These are phyloP conservation scores for Cercospora nicotianae DNA, from an alignment of 2,329 filamentous ascomycete genomes.

Conservation along the genomic window DNA sequence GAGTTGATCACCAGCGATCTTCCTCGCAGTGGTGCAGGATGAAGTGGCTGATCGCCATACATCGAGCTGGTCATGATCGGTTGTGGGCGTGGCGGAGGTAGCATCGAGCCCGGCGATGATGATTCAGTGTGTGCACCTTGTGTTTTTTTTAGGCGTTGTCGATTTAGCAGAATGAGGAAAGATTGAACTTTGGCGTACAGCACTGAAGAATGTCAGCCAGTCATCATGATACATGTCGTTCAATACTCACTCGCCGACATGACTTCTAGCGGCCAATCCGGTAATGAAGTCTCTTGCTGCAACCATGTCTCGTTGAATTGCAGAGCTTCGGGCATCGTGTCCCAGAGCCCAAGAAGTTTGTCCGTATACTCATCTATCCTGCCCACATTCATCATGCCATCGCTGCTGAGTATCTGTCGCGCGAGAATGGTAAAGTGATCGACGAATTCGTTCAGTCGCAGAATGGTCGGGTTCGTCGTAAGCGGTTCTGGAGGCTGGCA, in stretches of 20 bases:
- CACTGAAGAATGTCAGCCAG: slow-evolving; percentile 32
- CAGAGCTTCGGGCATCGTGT: slow-evolving; percentile 50
- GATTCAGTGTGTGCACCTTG: slow-evolving; percentile 25
- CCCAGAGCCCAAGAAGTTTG: slow-evolving; percentile 44
- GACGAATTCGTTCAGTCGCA: slow-evolving; percentile 49
- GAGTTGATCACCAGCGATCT: slow-evolving; percentile 46
- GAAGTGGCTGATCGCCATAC: slow-evolving; percentile 28
- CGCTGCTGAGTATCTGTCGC: slow-evolving; percentile 49
- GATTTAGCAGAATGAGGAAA: slow-evolving; percentile 52
- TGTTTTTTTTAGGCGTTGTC: slow-evolving; percentile 44
- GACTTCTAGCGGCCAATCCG: slow-evolving; percentile 50
- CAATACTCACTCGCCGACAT: slow-evolving; percentile 46
- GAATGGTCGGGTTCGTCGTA: slow-evolving; percentile 46
- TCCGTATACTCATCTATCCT: slow-evolving; percentile 53
- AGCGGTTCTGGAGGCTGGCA: slow-evolving; percentile 49
- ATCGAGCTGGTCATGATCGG: slow-evolving; percentile 19
- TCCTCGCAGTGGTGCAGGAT: slow-evolving; percentile 39
- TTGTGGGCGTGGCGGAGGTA: slow-evolving; percentile 21
- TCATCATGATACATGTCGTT: not conserved
- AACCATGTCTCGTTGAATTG: slow-evolving; percentile 52
- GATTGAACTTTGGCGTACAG: slow-evolving; percentile 52
- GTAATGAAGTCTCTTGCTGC: slow-evolving; percentile 40
- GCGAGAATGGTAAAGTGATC: slow-evolving; percentile 52
- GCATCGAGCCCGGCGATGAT: slow-evolving; percentile 25
- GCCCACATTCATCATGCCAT: slow-evolving; percentile 42